Percentiles rank a stretch among this genome's conserved stretches.
phyloP scores from a whole-genome alignment of 345 rosid genomes.

The Dipteronia dyeriana region DNA sequence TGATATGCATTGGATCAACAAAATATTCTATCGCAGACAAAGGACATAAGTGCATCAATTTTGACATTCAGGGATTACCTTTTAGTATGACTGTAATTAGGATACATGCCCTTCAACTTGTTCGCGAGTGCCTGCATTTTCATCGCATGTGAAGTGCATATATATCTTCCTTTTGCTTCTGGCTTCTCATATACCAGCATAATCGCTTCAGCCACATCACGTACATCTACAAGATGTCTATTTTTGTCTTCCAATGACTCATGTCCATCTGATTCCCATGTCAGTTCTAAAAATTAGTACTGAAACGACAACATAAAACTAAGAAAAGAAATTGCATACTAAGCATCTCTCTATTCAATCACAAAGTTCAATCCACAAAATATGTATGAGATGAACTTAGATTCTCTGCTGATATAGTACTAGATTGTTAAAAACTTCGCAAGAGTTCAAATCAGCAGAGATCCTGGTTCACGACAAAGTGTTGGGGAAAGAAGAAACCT shows the following conservation, averaged over 20 bases:
- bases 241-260: slow-evolving; percentile 40
- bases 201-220: slow-evolving; percentile 41
- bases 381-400: neutral
- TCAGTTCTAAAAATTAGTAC: neutral
- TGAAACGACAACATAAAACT: neutral
- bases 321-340: slow-evolving; percentile 3
- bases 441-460: neutral
- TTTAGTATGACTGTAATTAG: slow-evolving; percentile 51
- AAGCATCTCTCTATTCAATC: neutral
- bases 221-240: slow-evolving; percentile 34
- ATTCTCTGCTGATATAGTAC: neutral
- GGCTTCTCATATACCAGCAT: slow-evolving; percentile 56
- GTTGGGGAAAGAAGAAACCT: slow-evolving; percentile 33
- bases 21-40: neutral
- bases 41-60: neutral
- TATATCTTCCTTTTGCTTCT: slow-evolving; percentile 58
- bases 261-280: slow-evolving; percentile 36
- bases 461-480: neutral
- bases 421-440: neutral
- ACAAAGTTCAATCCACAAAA: neutral
- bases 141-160: slow-evolving; percentile 40
- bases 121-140: slow-evolving; percentile 32
- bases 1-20: neutral
- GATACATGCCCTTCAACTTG: slow-evolving; percentile 53
- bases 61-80: slow-evolving; percentile 33